Base-by-base conservation (phyloP, 768 basidiomycete genomes). In the Pisolithus microcarpus region DNA sequence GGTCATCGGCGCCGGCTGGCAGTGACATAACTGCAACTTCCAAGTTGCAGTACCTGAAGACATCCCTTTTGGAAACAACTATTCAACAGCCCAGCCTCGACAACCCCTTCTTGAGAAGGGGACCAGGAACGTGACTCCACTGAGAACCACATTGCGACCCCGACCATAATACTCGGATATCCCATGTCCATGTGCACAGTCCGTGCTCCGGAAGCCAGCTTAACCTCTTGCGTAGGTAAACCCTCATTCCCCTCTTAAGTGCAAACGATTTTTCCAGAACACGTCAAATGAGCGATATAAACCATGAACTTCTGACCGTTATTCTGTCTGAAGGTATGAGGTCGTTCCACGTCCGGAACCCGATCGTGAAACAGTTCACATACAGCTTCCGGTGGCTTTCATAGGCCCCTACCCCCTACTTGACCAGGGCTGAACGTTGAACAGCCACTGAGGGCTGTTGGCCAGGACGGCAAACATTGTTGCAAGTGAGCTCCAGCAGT, bases 201-300 rank as follows among this genome's bases (percentile, higher is more conserved):
- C 31, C 9, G 3, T 11, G 11, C 10, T n/a, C 24, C 38, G 40
- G n/a, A 2, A n/a, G 21, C 18, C 18, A 49, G 15, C 30, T 53
- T 31, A 19, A 44, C 37, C 23, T 19, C 16, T 34, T 34, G 13
- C 15, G 5, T 7, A 38, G 23, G 48, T 34, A 9, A 24, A 50
- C 19, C 4, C 10, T 16, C 15, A 28, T 7, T 38, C 26, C 47
- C 23, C 21, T 43, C 15, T 36, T 23, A 23, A 38, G 28, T 9
- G 38, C 37, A 49, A 61, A 63, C 23, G 60, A 28, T 23, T 44
- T 59, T 30, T 59, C 61, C 53, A 63, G 51, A 13, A 64, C 43
- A 30, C 57, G 50, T 2, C 13, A 59, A 24, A 48, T 64, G 58
- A 30, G 61, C 43, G 44, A 64, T 64, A 43, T 63, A 64, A 8